Evolutionary conservation across 352 stramenopile genomes (phyloP).

Genomic region (Phytophthora sp.): DNA sequence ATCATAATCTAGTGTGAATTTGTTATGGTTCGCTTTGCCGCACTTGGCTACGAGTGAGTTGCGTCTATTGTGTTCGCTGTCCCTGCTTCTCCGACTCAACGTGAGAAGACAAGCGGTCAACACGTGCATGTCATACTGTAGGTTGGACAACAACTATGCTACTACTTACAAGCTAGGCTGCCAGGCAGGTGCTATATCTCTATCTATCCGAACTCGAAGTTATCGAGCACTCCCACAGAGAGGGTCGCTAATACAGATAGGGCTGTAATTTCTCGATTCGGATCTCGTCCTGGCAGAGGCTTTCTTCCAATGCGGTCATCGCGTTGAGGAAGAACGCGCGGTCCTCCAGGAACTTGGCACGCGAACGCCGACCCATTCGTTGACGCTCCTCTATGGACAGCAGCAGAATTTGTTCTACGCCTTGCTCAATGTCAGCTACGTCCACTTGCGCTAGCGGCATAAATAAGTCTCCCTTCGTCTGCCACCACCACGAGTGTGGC

Average conservation of each 20-base stretch:
- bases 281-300: constrained; percentile 81
- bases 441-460: constrained; percentile 76
- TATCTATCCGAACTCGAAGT: constrained; percentile 36
- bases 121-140: neutral
- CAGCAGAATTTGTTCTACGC: constrained; percentile 72
- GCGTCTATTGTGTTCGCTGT: constrained; percentile 6
- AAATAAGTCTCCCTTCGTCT: constrained; percentile 85
- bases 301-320: constrained; percentile 81
- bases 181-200: constrained; percentile 33
- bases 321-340: constrained; percentile 83
- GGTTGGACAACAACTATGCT: constrained; percentile 39
- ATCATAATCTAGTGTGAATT: constrained; percentile 41
- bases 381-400: constrained; percentile 77
- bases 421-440: constrained; percentile 66
- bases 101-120: neutral
- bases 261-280: constrained; percentile 76
- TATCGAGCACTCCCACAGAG: constrained; percentile 15
- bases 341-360: constrained; percentile 78
- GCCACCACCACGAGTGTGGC: constrained; percentile 75
- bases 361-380: constrained; percentile 70
- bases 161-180: constrained; percentile 38
- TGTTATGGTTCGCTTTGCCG: constrained; percentile 13
- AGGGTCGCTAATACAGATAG: constrained; percentile 67
- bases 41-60: neutral
- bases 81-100: neutral